Conservation (phyloP, 2,329 filamentous ascomycete genomes). For the Pestalotiopsis sp. region DNA sequence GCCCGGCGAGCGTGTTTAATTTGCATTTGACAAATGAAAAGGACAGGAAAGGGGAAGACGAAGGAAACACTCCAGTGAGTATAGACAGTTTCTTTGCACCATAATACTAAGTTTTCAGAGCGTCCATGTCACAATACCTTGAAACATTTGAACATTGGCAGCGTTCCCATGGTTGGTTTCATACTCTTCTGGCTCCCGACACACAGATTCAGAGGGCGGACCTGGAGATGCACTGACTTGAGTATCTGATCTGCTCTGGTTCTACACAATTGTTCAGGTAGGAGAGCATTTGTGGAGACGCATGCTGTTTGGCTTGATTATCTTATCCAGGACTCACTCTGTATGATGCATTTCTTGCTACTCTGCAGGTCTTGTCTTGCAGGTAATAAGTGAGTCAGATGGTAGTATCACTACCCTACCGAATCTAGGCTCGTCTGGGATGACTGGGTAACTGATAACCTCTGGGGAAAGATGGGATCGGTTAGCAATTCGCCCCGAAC, state of each 20-base stretch:
- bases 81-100: not conserved
- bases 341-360: not conserved
- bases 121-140: no score
- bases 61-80: not conserved
- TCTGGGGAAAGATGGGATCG: not conserved
- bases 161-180: no score
- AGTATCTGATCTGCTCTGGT: no score
- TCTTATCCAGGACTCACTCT: not conserved
- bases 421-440: not conserved
- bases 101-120: no score
- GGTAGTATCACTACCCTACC: not conserved
- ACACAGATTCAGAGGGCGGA: no score
- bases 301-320: not conserved
- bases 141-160: no score
- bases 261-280: no score
- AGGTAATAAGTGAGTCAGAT: not conserved
- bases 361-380: not conserved
- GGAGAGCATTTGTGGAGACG: no score
- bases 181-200: no score
- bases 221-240: no score
- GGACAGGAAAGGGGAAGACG: not conserved
- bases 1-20: not conserved
- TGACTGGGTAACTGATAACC: not conserved
- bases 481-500: not conserved
- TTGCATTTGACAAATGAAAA: not conserved